Evolutionary conservation across 164 flowering plant species (phyloP).

Genomic region (Aristolochia contorta): DNA sequence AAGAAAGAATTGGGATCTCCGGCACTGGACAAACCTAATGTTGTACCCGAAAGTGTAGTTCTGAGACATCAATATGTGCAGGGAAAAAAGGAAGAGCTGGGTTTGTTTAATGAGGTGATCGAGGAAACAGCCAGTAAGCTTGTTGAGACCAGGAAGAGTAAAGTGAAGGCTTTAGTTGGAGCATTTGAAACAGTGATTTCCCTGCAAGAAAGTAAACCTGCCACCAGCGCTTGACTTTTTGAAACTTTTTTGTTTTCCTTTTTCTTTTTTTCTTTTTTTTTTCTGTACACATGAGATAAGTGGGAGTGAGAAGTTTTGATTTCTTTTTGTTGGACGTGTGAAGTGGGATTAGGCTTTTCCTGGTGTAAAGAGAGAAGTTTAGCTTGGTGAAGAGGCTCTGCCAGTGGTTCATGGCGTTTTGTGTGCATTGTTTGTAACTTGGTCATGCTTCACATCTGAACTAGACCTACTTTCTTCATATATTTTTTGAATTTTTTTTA

Average conservation of each 20-base stretch:
- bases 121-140: constrained; percentile 90
- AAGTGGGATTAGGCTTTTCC: too few relatives aligned
- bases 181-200: constrained; percentile 90
- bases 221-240: constrained; percentile 18
- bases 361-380: too few relatives aligned
- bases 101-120: constrained; percentile 65
- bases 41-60: constrained; percentile 31
- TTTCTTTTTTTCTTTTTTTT: too few relatives aligned
- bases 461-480: too few relatives aligned
- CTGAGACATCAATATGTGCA: constrained; percentile 58
- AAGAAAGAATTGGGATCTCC: constrained; percentile 27
- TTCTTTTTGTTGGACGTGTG: too few relatives aligned
- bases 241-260: background rate
- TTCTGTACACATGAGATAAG: too few relatives aligned
- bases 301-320: too few relatives aligned
- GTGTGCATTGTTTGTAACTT: too few relatives aligned
- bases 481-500: too few relatives aligned
- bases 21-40: constrained; percentile 10
- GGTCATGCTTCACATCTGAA: too few relatives aligned
- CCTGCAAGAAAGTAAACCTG: constrained; percentile 57
- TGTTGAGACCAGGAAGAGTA: constrained; percentile 71
- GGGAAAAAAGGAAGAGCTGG: constrained; percentile 51
- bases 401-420: too few relatives aligned
- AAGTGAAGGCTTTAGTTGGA: constrained; percentile 91
- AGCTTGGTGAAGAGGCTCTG: too few relatives aligned